A percentile compares a stretch with the other conserved stretches of the same genome.
Conservation (phyloP, 345 rosid species). For the Fremontodendron californicum region DNA sequence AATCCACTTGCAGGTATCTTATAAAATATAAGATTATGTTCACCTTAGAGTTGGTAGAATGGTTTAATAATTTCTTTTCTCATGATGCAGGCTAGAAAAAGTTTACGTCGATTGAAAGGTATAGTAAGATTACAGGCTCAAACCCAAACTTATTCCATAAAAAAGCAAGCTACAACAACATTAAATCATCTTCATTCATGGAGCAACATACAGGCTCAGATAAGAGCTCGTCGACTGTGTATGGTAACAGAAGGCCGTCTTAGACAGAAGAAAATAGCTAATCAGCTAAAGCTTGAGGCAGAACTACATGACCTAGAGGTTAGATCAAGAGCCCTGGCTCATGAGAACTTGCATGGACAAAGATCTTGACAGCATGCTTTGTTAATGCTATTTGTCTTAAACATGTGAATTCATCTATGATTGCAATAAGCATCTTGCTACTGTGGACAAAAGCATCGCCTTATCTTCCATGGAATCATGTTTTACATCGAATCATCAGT, state of each 20-base stretch:
- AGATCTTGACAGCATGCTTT: neutral
- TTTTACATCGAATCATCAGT: neutral
- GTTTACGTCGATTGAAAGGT: slow-evolving; percentile 61
- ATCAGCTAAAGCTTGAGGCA: slow-evolving; percentile 91
- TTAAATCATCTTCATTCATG: slow-evolving; percentile 75
- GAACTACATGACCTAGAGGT: slow-evolving; percentile 88
- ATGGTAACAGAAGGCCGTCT: slow-evolving; percentile 79
- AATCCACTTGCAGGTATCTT: neutral
- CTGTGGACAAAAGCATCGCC: neutral
- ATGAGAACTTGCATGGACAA: slow-evolving; percentile 7
- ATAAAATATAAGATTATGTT: slow-evolving; percentile 1
- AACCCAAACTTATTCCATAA: slow-evolving; percentile 41
- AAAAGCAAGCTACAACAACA: slow-evolving; percentile 60
- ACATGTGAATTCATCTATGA: neutral
- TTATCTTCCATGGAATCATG: neutral
- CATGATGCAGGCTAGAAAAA: slow-evolving; percentile 65
- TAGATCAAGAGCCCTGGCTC: slow-evolving; percentile 1
- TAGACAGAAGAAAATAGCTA: slow-evolving; percentile 79
- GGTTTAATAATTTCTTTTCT: slow-evolving; percentile 9
- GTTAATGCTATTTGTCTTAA: neutral
- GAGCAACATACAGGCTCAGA: slow-evolving; percentile 72
- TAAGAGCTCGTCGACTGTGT: slow-evolving; percentile 60
- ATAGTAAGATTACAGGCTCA: slow-evolving; percentile 46
- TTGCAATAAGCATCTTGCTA: neutral
- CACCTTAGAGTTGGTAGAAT: neutral